Evolutionary conservation across 108 stramenopile species (phyloP), one percentile per base, ranked within the genome.

Genomic region (Conticribra guillardii): DNA sequence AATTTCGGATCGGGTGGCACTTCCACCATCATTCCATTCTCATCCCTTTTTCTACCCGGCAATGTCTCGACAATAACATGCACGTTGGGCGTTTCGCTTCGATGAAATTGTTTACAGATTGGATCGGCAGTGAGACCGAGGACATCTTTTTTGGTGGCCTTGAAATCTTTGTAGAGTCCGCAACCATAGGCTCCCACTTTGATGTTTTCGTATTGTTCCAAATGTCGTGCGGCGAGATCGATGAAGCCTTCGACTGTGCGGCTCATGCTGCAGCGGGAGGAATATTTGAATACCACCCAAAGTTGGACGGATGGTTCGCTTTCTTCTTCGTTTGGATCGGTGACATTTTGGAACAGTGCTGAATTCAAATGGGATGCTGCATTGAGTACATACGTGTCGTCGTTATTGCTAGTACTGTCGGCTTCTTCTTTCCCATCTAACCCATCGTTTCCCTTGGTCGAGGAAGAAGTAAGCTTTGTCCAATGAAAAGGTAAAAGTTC

Each of bases 41-140:
- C 61, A 22, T 70, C 64, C 41, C 46, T 61, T 34, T 29, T 68
- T 49, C 29, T 61, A 31, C 75, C 75, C 17, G 73, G 57, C 0
- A 80, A 34, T 19, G 79, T 80, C 56, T 80, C 79, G 0, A 75
- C 67, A 22, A 80, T 75, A 3, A 80, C 63, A 70, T 80, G 79
- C 2, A 80, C 79, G 50, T 80, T 80, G 19, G 79, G 79, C 3
- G 79, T 80, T 58, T 80, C 79, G 27, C 24, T 48, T 52, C 79
- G 68, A 2, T 60, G 49, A 63, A 80, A 80, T 24, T 75, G 74
- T 3, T 50, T 33, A 50, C 79, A 80, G 14, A 80, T 80, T 0
- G 79, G 79, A 51, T 80, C 79, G 2, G 74, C 49, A 5, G 27
- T 18, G 3, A 80, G 57, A 1, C 79, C 79, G 17, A 51, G 45